Percentiles rank a stretch among this genome's conserved stretches.
phyloP scores from a whole-genome alignment of 495 filamentous ascomycete species.

The Aspergillus baeticus region DNA sequence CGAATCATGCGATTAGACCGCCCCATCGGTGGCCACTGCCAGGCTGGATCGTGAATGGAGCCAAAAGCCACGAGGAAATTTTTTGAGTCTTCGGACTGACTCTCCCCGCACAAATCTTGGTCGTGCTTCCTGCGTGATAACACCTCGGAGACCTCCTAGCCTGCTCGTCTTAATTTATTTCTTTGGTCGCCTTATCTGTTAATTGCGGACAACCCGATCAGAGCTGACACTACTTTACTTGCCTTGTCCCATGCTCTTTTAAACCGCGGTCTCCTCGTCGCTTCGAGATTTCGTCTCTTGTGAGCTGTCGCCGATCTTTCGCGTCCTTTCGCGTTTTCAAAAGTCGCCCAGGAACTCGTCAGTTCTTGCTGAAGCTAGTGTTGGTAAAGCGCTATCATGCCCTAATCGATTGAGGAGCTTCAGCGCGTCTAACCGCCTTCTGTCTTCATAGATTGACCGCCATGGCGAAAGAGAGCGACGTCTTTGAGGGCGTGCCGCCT shows the following conservation, averaged over 20 bases:
- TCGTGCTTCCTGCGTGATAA: background rate
- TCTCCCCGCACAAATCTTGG: background rate
- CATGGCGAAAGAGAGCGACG: constrained; percentile 5
- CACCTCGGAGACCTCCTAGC: constrained; percentile 2
- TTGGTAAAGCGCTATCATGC: background rate
- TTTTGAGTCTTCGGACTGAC: background rate
- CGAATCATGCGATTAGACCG: constrained; percentile 4
- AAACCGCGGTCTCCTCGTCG: background rate
- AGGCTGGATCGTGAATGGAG: background rate
- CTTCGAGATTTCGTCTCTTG: background rate
- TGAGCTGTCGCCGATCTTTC: constrained; percentile 3
- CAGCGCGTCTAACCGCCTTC: background rate
- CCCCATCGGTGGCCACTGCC: background rate
- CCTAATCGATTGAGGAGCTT: background rate
- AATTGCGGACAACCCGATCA: background rate
- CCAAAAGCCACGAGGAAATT: constrained; percentile 4
- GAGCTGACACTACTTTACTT: background rate
- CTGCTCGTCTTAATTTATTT: background rate
- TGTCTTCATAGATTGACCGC: background rate
- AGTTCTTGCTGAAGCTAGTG: background rate
- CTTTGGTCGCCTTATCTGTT: background rate
- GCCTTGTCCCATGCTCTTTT: background rate
- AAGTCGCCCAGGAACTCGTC: background rate
- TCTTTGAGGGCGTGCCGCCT: constrained; percentile 10
- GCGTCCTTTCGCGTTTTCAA: background rate